These are phyloP conservation scores for Croton setiger DNA, from an alignment of 441 rosid species.

Conservation along the genomic window DNA sequence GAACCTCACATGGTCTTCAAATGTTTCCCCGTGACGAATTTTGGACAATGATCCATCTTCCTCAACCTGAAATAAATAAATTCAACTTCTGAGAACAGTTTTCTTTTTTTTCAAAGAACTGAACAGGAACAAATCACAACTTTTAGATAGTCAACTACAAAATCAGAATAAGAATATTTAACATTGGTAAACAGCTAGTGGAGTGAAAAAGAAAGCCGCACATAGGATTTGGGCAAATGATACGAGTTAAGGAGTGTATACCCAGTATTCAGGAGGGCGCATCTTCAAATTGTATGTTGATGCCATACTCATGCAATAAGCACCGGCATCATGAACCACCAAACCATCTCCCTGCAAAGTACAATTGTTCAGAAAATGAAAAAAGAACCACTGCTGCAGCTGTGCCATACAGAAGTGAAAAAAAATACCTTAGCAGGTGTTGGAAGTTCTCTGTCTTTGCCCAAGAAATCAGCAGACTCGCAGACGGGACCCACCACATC, in stretches of 20 bases:
- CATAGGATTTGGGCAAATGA: background rate
- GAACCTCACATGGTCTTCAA: constrained; percentile 77
- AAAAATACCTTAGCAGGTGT: constrained; percentile 68
- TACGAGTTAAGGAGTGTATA: constrained; percentile 21
- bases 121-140: too few species aligned
- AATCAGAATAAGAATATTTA: background rate
- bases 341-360: constrained; percentile 79
- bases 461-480: constrained; percentile 97
- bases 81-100: background rate
- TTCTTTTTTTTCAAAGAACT: too few species aligned
- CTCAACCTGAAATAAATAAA: constrained; percentile 53
- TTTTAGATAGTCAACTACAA: background rate
- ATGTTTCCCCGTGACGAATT: constrained; percentile 86
- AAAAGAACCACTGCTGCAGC: background rate
- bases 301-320: constrained; percentile 99
- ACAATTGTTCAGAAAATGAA: constrained; percentile 19
- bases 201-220: background rate
- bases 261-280: constrained; percentile 99
- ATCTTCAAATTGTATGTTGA: constrained; percentile 98
- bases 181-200: background rate
- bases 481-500: constrained; percentile 99
- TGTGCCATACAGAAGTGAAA: background rate
- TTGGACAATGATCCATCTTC: constrained; percentile 78
- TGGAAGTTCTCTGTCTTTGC: constrained; percentile 90
- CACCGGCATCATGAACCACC: constrained; percentile 98